Conservation (phyloP, 1,284 basidiomycete species). For the Puccinia sorghi region DNA sequence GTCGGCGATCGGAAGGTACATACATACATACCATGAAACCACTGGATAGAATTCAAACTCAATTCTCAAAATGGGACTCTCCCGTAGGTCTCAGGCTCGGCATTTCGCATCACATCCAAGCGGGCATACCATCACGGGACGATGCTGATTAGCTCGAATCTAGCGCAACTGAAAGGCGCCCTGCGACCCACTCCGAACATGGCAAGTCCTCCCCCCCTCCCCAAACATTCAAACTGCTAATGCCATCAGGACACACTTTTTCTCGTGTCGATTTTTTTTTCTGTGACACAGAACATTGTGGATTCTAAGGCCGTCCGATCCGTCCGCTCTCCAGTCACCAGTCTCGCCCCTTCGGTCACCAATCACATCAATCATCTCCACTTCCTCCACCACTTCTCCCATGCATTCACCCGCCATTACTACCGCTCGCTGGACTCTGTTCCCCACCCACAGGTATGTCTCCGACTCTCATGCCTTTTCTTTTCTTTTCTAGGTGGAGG, state of each 20-base stretch:
- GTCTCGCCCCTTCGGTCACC: conserved; percentile 67
- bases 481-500: not conserved
- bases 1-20: conserved; percentile 78
- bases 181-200: conserved; percentile 67
- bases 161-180: conserved; percentile 71
- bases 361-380: conserved; percentile 66
- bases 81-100: conserved; percentile 88
- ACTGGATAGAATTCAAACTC: not conserved
- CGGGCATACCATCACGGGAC: conserved; percentile 98
- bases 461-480: not conserved
- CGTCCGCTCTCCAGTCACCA: conserved; percentile 86
- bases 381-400: conserved; percentile 72
- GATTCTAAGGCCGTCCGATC: conserved; percentile 83
- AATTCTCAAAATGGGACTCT: too few species aligned
- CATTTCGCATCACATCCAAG: conserved; percentile 89
- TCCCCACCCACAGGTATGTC: not conserved
- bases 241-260: not conserved
- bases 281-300: conserved; percentile 67
- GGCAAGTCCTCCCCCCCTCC: conserved; percentile 60
- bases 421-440: conserved; percentile 20
- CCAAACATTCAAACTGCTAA: too few species aligned
- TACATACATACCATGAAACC: too few species aligned
- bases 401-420: conserved; percentile 72
- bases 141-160: conserved; percentile 86
- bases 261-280: not conserved